Base-by-base conservation (phyloP, 371 early-diverging fungal genomes). In the Mortierella sp. region DNA sequence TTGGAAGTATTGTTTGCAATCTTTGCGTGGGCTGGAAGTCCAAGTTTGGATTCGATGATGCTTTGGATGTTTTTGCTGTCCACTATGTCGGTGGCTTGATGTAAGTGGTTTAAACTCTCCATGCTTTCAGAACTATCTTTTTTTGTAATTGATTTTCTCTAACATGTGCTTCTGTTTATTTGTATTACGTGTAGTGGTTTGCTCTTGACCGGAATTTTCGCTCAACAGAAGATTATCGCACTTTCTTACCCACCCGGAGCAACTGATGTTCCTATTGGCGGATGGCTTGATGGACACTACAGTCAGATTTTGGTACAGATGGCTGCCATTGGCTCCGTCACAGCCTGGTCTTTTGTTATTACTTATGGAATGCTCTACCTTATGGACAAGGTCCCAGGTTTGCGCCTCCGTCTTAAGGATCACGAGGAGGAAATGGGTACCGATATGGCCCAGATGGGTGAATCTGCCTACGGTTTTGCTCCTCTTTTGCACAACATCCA, bases 151-250 rank as follows among this genome's bases (percentile, higher is more conserved):
- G 63, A 28, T 28, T 94, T 28, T 94, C 9, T 22, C 11, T 24
- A 24, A 52, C 53, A 24, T 52, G 7, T 48, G 63, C 13, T 21
- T 57, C 3, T n/a, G 90, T 55, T 16, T 86, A 33, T 50, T 84
- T 94, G 28, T 28, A 28, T 28, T 28, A 28, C 28, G 8, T 9
- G 19, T 77, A 77, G 78, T 41, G 98, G 98, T 5, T 91, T 91
- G 76, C 61, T 97, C 24, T 83, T 96, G 58, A 97, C 97, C 1
- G 98, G 97, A 76, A 76, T 98, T 36, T 97, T 98, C 87, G 95
- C 97, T 57, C 92, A 94, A 69, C 76, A 84, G 33, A 83, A 87
- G 47, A 87, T 97, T 61, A 92, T 93, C n/a, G 84, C 67, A 16
- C 87, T 96, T 48, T 95, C 72, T 59, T 48, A 88, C 80, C 85